These are phyloP conservation scores for Fusarium begoniae DNA, from an alignment of 2,329 filamentous ascomycete species.

Conservation along the genomic window DNA sequence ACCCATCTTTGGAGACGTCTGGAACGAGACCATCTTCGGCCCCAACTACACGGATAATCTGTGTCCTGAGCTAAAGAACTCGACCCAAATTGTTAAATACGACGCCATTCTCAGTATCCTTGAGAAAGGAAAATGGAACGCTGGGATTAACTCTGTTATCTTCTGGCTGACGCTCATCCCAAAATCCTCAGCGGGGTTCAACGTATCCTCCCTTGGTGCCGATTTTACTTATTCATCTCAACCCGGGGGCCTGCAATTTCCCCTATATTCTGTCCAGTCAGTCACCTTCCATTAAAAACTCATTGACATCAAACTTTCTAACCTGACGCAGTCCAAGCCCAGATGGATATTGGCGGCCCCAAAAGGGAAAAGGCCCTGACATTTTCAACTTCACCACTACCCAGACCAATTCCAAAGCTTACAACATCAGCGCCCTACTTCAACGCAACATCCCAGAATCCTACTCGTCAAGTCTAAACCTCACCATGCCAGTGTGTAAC, in stretches of 20 bases:
- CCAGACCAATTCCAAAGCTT: not conserved
- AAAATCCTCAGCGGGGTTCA: not conserved
- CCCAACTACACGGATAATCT: not conserved
- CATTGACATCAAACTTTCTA: not conserved
- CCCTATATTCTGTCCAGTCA: not conserved
- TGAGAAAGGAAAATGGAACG: not conserved
- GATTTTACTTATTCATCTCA: not conserved
- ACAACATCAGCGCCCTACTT: not conserved
- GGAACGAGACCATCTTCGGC: not conserved
- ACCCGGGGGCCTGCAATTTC: not conserved
- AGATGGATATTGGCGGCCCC: not conserved
- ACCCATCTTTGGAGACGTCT: not conserved
- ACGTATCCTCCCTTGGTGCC: not conserved
- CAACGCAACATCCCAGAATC: rapidly evolving
- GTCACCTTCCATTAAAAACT: no score
- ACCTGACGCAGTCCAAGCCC: not conserved
- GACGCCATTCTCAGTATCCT: not conserved
- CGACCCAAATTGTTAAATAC: not conserved
- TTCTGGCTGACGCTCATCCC: slow-evolving; percentile 6
- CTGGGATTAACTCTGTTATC: not conserved
- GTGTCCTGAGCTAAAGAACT: not conserved
- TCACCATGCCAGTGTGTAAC: slow-evolving; percentile 6
- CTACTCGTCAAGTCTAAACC: not conserved
- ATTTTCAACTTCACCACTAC: not conserved
- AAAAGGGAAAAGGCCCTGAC: rapidly evolving